A percentile compares a stretch with the other conserved stretches of the same genome.
phyloP scores from a whole-genome alignment of 176 grass and related monocot genomes.

The Sorghum bicolor region DNA sequence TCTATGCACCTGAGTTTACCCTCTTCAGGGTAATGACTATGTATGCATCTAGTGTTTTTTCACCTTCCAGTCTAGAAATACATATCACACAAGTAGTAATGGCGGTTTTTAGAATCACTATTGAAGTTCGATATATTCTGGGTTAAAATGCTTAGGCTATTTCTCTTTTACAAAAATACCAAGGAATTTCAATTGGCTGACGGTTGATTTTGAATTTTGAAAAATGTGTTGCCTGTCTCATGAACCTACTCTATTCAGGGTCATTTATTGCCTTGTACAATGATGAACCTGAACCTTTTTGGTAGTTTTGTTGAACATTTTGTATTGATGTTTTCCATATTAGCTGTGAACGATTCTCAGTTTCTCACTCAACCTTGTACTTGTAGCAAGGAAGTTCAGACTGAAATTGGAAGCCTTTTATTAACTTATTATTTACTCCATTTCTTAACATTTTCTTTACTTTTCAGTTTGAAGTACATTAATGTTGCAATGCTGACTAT shows the following conservation, averaged over 20 bases:
- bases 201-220: background rate
- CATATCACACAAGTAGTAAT: background rate
- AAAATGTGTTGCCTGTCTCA: background rate
- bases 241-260: background rate
- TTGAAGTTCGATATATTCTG: conserved; percentile 10
- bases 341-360: background rate
- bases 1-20: background rate
- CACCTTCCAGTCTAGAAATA: background rate
- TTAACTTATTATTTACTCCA: background rate
- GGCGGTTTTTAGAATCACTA: conserved; percentile 6
- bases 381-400: conserved; percentile 5
- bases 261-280: background rate
- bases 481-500: conserved; percentile 98
- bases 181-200: background rate
- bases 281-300: background rate
- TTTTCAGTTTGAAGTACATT: conserved; percentile 93
- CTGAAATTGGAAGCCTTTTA: conserved; percentile 4
- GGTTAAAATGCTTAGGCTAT: background rate
- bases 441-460: conserved; percentile 14
- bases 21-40: conserved; percentile 1
- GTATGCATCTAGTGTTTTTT: background rate
- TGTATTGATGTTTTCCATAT: background rate
- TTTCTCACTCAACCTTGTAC: background rate
- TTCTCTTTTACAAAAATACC: background rate
- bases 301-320: background rate